A percentile compares a stretch with the other conserved stretches of the same genome.
phyloP scores from a whole-genome alignment of 805 yeast species.

The Komagataella mondaviorum region DNA sequence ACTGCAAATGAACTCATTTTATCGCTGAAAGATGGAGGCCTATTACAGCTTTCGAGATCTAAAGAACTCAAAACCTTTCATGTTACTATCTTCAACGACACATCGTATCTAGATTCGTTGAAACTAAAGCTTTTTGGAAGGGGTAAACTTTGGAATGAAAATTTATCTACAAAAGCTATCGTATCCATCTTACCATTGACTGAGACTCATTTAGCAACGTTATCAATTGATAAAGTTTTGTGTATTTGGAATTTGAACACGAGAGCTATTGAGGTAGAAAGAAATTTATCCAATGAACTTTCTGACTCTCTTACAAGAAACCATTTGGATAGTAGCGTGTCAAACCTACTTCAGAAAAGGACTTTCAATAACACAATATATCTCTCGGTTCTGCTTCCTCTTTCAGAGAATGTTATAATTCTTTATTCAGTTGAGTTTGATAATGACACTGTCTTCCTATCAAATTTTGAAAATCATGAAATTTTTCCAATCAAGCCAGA shows the following conservation, averaged over 20 bases:
- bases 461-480: neutral
- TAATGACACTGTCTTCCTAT: neutral
- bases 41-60: constrained; percentile 37
- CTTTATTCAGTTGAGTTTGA: neutral
- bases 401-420: neutral
- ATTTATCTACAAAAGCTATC: constrained; percentile 12
- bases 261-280: constrained; percentile 12
- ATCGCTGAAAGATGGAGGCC: constrained; percentile 65
- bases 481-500: neutral
- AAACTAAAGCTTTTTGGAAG: constrained; percentile 12
- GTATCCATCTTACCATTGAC: neutral
- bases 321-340: constrained; percentile 5
- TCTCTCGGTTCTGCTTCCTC: neutral
- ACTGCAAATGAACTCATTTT: constrained; percentile 34
- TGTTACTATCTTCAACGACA: constrained; percentile 35
- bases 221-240: constrained; percentile 38
- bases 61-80: constrained; percentile 6
- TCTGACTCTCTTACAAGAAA: constrained; percentile 5
- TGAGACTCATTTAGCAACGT: constrained; percentile 22
- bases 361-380: neutral
- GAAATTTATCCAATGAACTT: constrained; percentile 10
- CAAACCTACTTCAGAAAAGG: constrained; percentile 2
- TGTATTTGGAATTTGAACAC: constrained; percentile 45
- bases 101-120: constrained; percentile 25
- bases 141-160: constrained; percentile 2